Percentiles rank a stretch among this genome's conserved stretches.
Conservation (phyloP, 805 yeast genomes). For the Wickerhamiella australiensis region DNA sequence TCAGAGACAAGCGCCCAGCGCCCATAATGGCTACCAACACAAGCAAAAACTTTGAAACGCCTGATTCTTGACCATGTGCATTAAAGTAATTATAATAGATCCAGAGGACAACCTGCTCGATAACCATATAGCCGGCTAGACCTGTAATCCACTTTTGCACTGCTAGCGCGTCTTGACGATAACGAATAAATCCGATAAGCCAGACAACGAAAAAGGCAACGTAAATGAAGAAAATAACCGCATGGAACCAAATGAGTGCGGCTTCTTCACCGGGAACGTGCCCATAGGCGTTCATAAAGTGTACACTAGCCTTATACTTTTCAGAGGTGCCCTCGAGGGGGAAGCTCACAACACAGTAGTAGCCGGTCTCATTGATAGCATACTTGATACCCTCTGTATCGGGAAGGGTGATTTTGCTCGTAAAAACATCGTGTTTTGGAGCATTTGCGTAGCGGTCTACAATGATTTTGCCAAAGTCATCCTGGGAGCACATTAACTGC, state of each 20-base stretch:
- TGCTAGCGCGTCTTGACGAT: slow-evolving; percentile 76
- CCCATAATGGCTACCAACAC: slow-evolving; percentile 67
- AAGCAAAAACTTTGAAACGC: slow-evolving; percentile 61
- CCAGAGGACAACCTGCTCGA: slow-evolving; percentile 81
- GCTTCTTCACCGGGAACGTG: slow-evolving; percentile 78
- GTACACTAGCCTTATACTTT: slow-evolving; percentile 53
- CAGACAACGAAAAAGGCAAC: slow-evolving; percentile 72
- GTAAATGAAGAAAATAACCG: slow-evolving; percentile 70
- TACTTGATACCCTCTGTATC: slow-evolving; percentile 56
- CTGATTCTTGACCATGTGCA: slow-evolving; percentile 35
- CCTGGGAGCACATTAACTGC: slow-evolving; percentile 41
- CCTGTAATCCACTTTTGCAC: slow-evolving; percentile 84
- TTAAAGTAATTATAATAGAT: slow-evolving; percentile 80
- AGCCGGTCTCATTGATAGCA: slow-evolving; percentile 64
- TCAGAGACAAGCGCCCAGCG: slow-evolving; percentile 70
- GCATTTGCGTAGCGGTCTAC: slow-evolving; percentile 34
- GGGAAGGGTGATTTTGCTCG: slow-evolving; percentile 41
- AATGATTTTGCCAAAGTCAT: slow-evolving; percentile 52
- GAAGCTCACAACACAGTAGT: slow-evolving; percentile 76
- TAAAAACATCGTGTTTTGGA: slow-evolving; percentile 41
- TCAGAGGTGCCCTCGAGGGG: slow-evolving; percentile 31
- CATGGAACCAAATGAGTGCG: slow-evolving; percentile 83
- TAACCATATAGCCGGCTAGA: slow-evolving; percentile 67
- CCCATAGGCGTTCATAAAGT: slow-evolving; percentile 88
- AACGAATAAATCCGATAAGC: slow-evolving; percentile 73